Percentiles rank a stretch among this genome's conserved stretches.
Conservation (phyloP, 176 grass and related monocot genomes). For the Saccharum spontaneum region DNA sequence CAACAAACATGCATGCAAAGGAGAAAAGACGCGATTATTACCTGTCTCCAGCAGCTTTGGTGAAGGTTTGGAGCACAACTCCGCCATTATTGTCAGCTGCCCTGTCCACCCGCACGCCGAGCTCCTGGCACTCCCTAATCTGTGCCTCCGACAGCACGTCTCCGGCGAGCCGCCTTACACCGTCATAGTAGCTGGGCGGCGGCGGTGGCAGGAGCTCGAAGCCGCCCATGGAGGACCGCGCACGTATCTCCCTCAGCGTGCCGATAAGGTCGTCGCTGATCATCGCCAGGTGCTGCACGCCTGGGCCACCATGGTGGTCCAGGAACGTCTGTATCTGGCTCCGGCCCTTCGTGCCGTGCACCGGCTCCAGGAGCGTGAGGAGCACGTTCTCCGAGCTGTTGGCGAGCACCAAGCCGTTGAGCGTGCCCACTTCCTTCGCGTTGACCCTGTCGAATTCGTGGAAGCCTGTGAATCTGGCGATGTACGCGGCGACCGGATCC, state of each 20-base stretch:
- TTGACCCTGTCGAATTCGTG: conserved; percentile 90
- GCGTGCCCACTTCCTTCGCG: conserved; percentile 68
- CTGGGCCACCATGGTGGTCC: too few relatives aligned
- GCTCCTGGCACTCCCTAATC: conserved; percentile 72
- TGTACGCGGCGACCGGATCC: neutral
- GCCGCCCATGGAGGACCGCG: conserved; percentile 59
- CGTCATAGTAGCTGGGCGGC: conserved; percentile 68
- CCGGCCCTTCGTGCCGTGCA: too few relatives aligned
- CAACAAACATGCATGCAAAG: too few relatives aligned
- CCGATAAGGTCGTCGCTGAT: too few relatives aligned
- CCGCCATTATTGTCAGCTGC: conserved; percentile 69
- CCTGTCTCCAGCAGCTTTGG: conserved; percentile 48
- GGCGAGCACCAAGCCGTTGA: conserved; percentile 82
- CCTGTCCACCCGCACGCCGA: conserved; percentile 76
- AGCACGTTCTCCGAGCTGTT: too few relatives aligned
- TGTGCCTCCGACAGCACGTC: conserved; percentile 79
- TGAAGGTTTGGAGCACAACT: conserved; percentile 80
- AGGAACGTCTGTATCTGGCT: too few relatives aligned
- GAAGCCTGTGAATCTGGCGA: conserved; percentile 57
- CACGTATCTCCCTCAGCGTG: too few relatives aligned
- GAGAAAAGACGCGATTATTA: neutral
- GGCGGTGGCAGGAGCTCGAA: conserved; percentile 71
- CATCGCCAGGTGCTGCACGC: too few relatives aligned
- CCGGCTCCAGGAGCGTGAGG: too few relatives aligned
- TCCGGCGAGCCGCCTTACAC: conserved; percentile 58